phyloP scores from a whole-genome alignment of 345 rosid species.

The Stellera chamaejasme region DNA sequence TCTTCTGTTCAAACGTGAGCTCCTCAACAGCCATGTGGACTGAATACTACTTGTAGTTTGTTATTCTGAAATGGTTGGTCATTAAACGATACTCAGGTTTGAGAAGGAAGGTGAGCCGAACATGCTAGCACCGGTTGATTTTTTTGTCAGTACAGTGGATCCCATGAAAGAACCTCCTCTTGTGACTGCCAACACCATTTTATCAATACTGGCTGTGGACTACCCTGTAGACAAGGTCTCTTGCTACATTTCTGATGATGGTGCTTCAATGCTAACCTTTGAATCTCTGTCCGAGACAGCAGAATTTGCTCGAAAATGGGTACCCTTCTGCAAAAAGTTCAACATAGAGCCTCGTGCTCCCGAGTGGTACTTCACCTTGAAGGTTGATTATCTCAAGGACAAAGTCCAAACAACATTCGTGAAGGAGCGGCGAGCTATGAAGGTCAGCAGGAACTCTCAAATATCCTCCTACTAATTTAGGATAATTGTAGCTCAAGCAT shows the following conservation, averaged over 20 bases:
- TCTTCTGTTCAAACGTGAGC: background rate
- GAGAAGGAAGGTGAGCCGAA: constrained; percentile 90
- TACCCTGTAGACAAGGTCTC: constrained; percentile 94
- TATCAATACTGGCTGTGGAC: constrained; percentile 86
- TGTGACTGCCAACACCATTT: constrained; percentile 87
- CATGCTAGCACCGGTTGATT: constrained; percentile 82
- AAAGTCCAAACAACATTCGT: constrained; percentile 89
- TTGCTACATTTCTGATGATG: constrained; percentile 93
- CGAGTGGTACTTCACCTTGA: constrained; percentile 77
- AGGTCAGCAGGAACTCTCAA: constrained; percentile 29
- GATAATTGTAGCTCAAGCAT: background rate
- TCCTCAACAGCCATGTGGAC: too few relatives aligned
- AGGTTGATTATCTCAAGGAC: constrained; percentile 84
- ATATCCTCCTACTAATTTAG: background rate
- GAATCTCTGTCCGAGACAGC: constrained; percentile 87
- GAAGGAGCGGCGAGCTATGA: constrained; percentile 94
- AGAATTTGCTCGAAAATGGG: constrained; percentile 93
- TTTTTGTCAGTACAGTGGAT: constrained; percentile 90
- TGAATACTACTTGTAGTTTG: too few relatives aligned
- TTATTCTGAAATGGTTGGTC: background rate
- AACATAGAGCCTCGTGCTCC: constrained; percentile 90
- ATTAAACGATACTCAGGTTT: constrained; percentile 35
- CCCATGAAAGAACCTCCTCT: constrained; percentile 96
- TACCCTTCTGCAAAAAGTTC: constrained; percentile 78
- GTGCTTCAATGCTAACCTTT: constrained; percentile 89